Percentiles rank a stretch among this genome's conserved stretches.
These are phyloP conservation scores for Gryganskiella cystojenkinii DNA, from an alignment of 192 early-diverging fungal genomes.

Conservation along the genomic window DNA sequence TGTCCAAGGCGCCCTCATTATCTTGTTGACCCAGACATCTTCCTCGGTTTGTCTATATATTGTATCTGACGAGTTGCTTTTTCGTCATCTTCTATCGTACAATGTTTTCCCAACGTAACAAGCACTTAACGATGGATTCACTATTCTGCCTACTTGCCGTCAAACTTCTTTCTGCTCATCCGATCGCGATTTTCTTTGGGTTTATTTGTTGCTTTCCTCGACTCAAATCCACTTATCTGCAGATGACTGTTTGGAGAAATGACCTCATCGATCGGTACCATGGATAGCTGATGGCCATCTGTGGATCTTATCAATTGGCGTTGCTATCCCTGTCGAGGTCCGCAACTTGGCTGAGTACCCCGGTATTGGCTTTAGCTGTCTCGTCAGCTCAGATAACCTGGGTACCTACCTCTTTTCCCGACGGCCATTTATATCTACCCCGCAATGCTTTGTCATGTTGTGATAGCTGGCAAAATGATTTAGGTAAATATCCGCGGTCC, in stretches of 20 bases:
- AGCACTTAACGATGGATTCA: not conserved
- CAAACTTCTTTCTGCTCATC: not conserved
- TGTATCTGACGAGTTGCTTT: slow-evolving; percentile 34
- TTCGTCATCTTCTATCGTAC: not conserved
- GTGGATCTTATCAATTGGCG: slow-evolving; percentile 34
- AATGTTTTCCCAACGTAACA: not conserved
- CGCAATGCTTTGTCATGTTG: slow-evolving; percentile 35
- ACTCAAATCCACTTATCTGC: no score
- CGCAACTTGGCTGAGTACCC: slow-evolving; percentile 44
- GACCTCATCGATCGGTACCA: slow-evolving; percentile 24
- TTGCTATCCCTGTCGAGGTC: slow-evolving; percentile 46
- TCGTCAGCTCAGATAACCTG: slow-evolving; percentile 28
- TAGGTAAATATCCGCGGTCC: slow-evolving; percentile 17
- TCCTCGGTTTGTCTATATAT: slow-evolving; percentile 42
- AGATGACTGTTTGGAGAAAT: slow-evolving; percentile 6
- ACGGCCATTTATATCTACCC: slow-evolving; percentile 47
- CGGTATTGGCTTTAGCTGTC: slow-evolving; percentile 46
- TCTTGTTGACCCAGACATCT: slow-evolving; percentile 45
- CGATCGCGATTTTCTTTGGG: not conserved
- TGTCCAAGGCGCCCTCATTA: slow-evolving; percentile 38
- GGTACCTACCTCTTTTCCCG: slow-evolving; percentile 47
- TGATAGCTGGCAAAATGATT: slow-evolving; percentile 46
- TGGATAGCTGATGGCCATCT: slow-evolving; percentile 27
- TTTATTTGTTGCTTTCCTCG: not conserved
- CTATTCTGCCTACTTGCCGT: not conserved